These are phyloP conservation scores for Maudiozyma barnettii DNA, from an alignment of 805 yeast genomes.

Conservation along the genomic window DNA sequence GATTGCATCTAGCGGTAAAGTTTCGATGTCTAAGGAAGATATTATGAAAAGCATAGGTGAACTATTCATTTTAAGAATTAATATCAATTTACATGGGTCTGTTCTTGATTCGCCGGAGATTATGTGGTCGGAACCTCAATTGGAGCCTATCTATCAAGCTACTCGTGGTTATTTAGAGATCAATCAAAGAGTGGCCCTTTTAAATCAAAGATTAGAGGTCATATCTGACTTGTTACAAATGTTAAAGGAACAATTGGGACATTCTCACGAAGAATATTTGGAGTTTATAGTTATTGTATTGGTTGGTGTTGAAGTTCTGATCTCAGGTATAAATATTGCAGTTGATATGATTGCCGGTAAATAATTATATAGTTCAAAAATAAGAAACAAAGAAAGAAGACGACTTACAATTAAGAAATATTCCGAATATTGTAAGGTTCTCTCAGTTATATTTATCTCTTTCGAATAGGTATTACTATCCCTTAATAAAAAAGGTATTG, in stretches of 20 bases:
- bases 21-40: constrained; percentile 85
- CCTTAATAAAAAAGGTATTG: no score
- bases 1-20: constrained; percentile 89
- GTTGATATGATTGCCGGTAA: constrained; percentile 41
- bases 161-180: constrained; percentile 93
- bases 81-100: constrained; percentile 75
- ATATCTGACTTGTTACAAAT: constrained; percentile 87
- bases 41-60: constrained; percentile 98
- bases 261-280: constrained; percentile 83
- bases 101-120: constrained; percentile 94
- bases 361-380: not conserved
- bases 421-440: no score
- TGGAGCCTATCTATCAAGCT: constrained; percentile 96
- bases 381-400: no score
- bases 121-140: constrained; percentile 98
- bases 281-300: constrained; percentile 85
- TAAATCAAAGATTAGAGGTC: constrained; percentile 89
- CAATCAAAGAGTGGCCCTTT: constrained; percentile 80
- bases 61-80: constrained; percentile 75
- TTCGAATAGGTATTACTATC: no score
- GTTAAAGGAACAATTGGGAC: constrained; percentile 95
- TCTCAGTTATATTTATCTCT: no score
- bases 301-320: constrained; percentile 86
- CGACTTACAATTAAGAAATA: no score
- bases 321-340: constrained; percentile 73